Evolutionary conservation across 441 rosid species (phyloP), one percentile per base, ranked within the genome.

Genomic region (Geranium incanum): DNA sequence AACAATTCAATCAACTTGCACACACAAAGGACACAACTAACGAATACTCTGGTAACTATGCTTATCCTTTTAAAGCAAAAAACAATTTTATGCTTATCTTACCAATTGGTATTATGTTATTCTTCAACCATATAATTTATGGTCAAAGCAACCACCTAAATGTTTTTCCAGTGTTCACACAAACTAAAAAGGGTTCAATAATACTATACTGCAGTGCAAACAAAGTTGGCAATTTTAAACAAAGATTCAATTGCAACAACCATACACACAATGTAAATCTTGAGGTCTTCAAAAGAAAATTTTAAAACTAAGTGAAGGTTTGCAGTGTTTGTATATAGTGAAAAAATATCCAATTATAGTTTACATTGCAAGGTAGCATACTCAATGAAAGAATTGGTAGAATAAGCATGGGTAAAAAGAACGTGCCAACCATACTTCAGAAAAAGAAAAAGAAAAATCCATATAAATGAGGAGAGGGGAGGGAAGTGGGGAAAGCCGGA

Each of bases 1-100:
- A 78, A 75, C 75, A 70, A 69, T 67, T 69, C 72, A 78, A 73
- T 39, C 1, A 71, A 43, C 21, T 68, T 28, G n/a, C 21, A 68
- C 6, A 50, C 60, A 68, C 66, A 75, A 75, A 15, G 18, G 72
- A 68, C 9, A 67, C 6, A 16, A 28, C 28, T 7, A 37, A 37
- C 19, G 15, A 15, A 55, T 55, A 55, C 19, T 55, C 18, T 15
- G 62, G 6, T 16, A 55, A 55, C 19, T 1, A 19, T 16, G 6
- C 4, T 19, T 55, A 55, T 1, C 13, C 15, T 55, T 55, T 16
- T 55, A 4, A 55, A 55, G 19, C 19, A 16, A 55, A 55, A 55
- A 55, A 5, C n/a, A 6, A 4, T n/a, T 12, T 16, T 55, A 45
- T 13, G 8, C 19, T 0, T 4, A 15, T n/a, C 62, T 55, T 55